These are phyloP conservation scores for Colletotrichum cereale DNA, from an alignment of 2,329 filamentous ascomycete species.

Conservation along the genomic window DNA sequence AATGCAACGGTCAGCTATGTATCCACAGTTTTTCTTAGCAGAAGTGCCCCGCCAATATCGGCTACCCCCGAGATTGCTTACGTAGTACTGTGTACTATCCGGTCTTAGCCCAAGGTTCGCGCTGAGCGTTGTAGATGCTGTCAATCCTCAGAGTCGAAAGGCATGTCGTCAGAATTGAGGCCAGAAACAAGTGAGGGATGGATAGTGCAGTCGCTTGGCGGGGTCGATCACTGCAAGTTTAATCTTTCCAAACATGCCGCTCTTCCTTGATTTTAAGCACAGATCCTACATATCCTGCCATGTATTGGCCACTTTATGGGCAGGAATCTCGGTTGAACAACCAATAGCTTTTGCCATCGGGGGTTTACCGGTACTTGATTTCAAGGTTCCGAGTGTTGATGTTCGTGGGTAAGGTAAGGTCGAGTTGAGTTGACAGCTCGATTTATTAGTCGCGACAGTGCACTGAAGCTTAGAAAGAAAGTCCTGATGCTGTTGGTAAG, in stretches of 20 bases:
- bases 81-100: too few species aligned
- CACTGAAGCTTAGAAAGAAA: constrained; percentile 9
- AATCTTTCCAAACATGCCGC: constrained; percentile 18
- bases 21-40: neutral
- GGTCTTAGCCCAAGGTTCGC: neutral
- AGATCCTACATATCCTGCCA: constrained; percentile 8
- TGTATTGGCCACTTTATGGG: neutral
- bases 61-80: neutral
- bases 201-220: constrained; percentile 20
- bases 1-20: neutral
- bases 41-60: neutral
- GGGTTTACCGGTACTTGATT: constrained; percentile 21
- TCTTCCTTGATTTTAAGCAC: constrained; percentile 27
- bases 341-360: constrained; percentile 15
- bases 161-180: constrained; percentile 25
- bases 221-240: constrained; percentile 33
- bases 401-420: constrained; percentile 33
- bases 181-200: constrained; percentile 6
- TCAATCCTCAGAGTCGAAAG: neutral
- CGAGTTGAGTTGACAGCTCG: constrained; percentile 6
- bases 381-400: constrained; percentile 12
- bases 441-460: neutral
- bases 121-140: neutral
- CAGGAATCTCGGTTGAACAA: neutral
- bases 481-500: neutral